phyloP scores from a whole-genome alignment of 805 yeast species.

The Starmerella roubikii region DNA sequence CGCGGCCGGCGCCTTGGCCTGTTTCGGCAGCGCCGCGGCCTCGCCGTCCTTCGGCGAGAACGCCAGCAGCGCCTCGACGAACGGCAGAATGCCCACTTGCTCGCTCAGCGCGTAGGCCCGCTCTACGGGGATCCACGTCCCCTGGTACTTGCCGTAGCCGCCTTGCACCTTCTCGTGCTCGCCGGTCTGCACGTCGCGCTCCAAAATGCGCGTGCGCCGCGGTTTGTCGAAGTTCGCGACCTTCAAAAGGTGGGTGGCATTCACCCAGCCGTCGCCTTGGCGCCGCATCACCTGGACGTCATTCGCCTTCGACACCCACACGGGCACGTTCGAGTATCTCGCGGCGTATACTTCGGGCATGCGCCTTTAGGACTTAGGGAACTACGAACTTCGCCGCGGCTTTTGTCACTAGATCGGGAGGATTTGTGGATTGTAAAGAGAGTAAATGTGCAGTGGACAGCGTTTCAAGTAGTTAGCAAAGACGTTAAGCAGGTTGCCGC shows the following conservation, averaged over 20 bases:
- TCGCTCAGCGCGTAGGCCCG: slow-evolving; percentile 58
- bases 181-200: slow-evolving; percentile 83
- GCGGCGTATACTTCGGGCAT: slow-evolving; percentile 29
- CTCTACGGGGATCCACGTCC: slow-evolving; percentile 86
- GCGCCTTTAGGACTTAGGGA: too few species aligned
- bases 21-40: slow-evolving; percentile 30
- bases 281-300: slow-evolving; percentile 82
- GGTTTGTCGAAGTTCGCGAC: slow-evolving; percentile 93
- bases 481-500: too few species aligned
- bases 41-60: slow-evolving; percentile 30
- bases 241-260: slow-evolving; percentile 89
- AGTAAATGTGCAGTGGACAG: too few species aligned
- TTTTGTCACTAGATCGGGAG: too few species aligned
- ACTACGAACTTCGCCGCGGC: too few species aligned
- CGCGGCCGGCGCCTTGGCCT: slow-evolving; percentile 43
- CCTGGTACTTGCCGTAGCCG: slow-evolving; percentile 93
- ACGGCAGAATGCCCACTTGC: slow-evolving; percentile 48
- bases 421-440: too few species aligned
- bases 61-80: slow-evolving; percentile 52
- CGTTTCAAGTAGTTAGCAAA: too few species aligned
- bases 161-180: slow-evolving; percentile 90
- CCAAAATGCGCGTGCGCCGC: slow-evolving; percentile 79
- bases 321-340: slow-evolving; percentile 34
- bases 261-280: slow-evolving; percentile 85
- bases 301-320: slow-evolving; percentile 41